Evolutionary conservation across 768 basidiomycete species (phyloP), one percentile per base, ranked within the genome.

Genomic region (Auricularia heimuer): DNA sequence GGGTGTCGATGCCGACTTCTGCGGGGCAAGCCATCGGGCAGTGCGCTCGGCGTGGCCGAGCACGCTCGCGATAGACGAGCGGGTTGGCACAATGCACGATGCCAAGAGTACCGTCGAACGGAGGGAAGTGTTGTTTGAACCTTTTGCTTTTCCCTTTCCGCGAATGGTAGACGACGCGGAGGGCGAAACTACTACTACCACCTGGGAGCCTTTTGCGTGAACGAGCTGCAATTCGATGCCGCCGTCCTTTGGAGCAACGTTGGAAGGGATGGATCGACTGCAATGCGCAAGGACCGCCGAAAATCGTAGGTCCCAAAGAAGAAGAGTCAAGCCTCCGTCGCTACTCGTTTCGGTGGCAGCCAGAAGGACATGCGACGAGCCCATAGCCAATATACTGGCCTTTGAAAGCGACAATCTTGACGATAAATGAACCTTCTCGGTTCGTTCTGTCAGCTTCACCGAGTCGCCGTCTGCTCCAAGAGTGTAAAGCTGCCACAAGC

Each of bases 41-140:
- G 80, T 78, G 4, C 76, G 74, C 2, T 71, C 66, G 0, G 78
- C 80, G 62, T 80, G 81, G 2, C 88, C 86, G 68, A 90, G 78
- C 0, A 85, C 87, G 62, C 78, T 78, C 3, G 85, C 84, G 62
- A 92, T 83, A 11, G 79, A 89, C 1, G 90, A 90, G 8, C 71
- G 77, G 1, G 72, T 62, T 2, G 84, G 85, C 4, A 82, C 77
- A 2, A 74, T 77, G 64, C 84, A 75, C 0, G 90, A 90, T 0
- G 89, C 75, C 33, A 85, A 79, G 44, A 89, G 75, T 18, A 91
- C 75, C 18, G 79, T 81, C 1, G 87, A 84, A 6, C 80, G 81
- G 64, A 44, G 67, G 62, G 62, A 66, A 8, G 64, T 0, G 1
- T 3, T 51, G 1, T 3, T 51, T 14, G 39, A 34, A 33, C 36